Evolutionary conservation across 306 rosid genomes (phyloP).

Genomic region (Rubus idaeus): DNA sequence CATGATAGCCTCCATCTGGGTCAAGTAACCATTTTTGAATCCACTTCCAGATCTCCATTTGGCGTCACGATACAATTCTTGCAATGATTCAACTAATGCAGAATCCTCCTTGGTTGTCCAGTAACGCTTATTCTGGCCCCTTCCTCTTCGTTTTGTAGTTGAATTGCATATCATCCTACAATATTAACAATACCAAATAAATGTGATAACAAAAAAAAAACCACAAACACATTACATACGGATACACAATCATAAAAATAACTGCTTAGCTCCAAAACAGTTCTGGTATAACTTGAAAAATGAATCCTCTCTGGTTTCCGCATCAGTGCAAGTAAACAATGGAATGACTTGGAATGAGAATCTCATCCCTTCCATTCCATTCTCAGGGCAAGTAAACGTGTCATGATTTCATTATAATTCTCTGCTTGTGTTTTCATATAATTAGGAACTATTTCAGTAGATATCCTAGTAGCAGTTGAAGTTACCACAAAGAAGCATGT

Average conservation of each 20-base stretch:
- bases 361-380: background rate
- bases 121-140: conserved; percentile 16
- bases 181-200: background rate
- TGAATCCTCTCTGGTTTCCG: background rate
- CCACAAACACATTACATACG: background rate
- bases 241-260: background rate
- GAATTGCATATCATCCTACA: conserved; percentile 10
- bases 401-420: background rate
- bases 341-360: background rate
- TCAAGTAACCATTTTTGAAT: conserved; percentile 17
- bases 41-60: conserved; percentile 13
- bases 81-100: conserved; percentile 15
- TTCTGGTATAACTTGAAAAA: background rate
- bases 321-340: background rate
- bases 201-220: background rate
- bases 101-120: conserved; percentile 24
- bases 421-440: background rate
- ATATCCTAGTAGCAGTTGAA: background rate
- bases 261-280: background rate
- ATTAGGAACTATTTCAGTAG: background rate
- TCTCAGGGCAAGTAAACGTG: background rate
- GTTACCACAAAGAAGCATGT: background rate
- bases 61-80: conserved; percentile 10
- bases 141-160: conserved; percentile 4
- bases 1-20: conserved; percentile 15